phyloP scores from a whole-genome alignment of 2,329 filamentous ascomycete genomes.

The Neobulgaria alba region DNA sequence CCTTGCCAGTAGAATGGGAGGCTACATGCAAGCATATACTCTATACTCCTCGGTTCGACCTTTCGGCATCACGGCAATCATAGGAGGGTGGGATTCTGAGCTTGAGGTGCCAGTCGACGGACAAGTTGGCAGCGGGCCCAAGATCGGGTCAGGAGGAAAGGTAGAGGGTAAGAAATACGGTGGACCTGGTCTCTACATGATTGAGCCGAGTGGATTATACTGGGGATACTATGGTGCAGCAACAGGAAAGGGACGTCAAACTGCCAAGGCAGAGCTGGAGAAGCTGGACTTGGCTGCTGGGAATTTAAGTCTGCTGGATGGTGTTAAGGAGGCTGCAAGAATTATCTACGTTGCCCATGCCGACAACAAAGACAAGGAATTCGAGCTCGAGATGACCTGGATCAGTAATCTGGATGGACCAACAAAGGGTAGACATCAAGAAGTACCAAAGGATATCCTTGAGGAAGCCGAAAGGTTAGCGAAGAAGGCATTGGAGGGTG shows the following conservation, averaged over 20 bases:
- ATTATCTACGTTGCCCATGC: slow-evolving; percentile 98
- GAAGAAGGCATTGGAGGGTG: slow-evolving; percentile 79
- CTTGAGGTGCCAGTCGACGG: slow-evolving; percentile 79
- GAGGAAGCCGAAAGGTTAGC: slow-evolving; percentile 91
- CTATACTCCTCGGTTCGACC: slow-evolving; percentile 94
- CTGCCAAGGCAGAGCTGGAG: slow-evolving; percentile 96
- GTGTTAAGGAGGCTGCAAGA: slow-evolving; percentile 88
- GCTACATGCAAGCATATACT: slow-evolving; percentile 95
- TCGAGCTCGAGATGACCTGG: slow-evolving; percentile 99
- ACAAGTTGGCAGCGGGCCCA: slow-evolving; percentile 76
- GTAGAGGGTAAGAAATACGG: slow-evolving; percentile 67
- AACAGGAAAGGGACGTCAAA: slow-evolving; percentile 92
- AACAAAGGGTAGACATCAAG: slow-evolving; percentile 85
- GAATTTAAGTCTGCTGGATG: slow-evolving; percentile 71
- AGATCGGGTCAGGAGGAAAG: slow-evolving; percentile 76
- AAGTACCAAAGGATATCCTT: slow-evolving; percentile 81
- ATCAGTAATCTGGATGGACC: slow-evolving; percentile 77
- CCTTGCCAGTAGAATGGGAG: slow-evolving; percentile 86
- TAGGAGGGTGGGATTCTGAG: slow-evolving; percentile 90
- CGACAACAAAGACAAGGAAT: slow-evolving; percentile 99
- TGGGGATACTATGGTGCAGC: slow-evolving; percentile 99
- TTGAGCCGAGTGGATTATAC: slow-evolving; percentile 92
- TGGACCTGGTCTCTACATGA: slow-evolving; percentile 95
- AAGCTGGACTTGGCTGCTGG: slow-evolving; percentile 82
- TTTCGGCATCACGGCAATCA: slow-evolving; percentile 91